phyloP scores from a whole-genome alignment of 1,284 basidiomycete genomes.

The Phellopilus nigrolimitatus region DNA sequence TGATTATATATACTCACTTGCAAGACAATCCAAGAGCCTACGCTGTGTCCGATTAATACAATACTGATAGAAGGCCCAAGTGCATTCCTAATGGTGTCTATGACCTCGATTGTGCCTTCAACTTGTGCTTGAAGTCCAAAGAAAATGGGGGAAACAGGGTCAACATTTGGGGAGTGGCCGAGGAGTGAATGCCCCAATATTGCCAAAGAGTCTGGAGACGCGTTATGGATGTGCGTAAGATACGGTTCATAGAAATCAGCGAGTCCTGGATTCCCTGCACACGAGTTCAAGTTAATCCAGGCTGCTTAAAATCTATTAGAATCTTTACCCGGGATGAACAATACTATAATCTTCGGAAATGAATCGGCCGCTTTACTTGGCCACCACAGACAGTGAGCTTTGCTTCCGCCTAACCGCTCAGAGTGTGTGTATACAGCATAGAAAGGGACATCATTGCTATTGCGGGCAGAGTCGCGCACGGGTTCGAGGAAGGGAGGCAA shows the following conservation, averaged over 20 bases:
- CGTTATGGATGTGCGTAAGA: slow-evolving; percentile 12
- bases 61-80: slow-evolving; percentile 37
- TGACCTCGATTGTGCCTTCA: slow-evolving; percentile 42
- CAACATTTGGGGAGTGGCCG: slow-evolving; percentile 29
- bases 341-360: slow-evolving; percentile 13
- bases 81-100: slow-evolving; percentile 38
- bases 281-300: neutral
- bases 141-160: neutral
- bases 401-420: slow-evolving; percentile 7
- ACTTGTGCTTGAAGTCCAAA: slow-evolving; percentile 40
- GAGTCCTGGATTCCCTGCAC: slow-evolving; percentile 18
- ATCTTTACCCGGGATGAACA: slow-evolving; percentile 22
- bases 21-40: slow-evolving; percentile 55
- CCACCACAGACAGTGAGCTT: slow-evolving; percentile 22
- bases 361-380: slow-evolving; percentile 8
- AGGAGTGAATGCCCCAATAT: slow-evolving; percentile 37
- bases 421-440: slow-evolving; percentile 9
- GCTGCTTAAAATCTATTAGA: too few species aligned
- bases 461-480: neutral
- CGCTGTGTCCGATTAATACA: slow-evolving; percentile 53
- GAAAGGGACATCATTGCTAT: neutral
- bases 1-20: slow-evolving; percentile 36
- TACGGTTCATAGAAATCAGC: slow-evolving; percentile 16
- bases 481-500: slow-evolving; percentile 12
- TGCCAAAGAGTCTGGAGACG: slow-evolving; percentile 22